Evolutionary conservation across 192 early-diverging fungal species (phyloP).

Genomic region (Coemansia sp.): DNA sequence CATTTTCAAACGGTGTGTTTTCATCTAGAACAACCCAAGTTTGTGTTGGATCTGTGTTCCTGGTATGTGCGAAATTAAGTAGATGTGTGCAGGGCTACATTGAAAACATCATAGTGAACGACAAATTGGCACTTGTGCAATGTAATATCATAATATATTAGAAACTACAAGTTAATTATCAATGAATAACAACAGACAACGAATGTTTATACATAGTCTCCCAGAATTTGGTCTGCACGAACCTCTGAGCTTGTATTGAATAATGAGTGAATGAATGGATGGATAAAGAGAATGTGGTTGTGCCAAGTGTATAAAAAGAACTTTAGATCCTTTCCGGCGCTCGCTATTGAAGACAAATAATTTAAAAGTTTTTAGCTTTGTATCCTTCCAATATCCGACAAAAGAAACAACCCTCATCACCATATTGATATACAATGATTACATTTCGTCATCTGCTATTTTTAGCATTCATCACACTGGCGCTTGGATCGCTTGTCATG

Average conservation of each 20-base stretch:
- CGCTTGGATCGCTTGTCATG: slow-evolving; percentile 2
- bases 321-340: neutral
- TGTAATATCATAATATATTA: neutral
- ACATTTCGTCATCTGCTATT: neutral
- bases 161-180: neutral
- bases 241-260: neutral
- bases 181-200: neutral
- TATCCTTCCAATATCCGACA: neutral
- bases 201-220: neutral
- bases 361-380: neutral
- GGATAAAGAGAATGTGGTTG: neutral
- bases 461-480: neutral
- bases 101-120: neutral
- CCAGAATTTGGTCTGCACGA: neutral
- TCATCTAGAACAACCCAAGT: neutral
- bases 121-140: neutral
- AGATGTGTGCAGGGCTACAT: neutral
- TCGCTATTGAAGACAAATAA: neutral
- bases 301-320: neutral
- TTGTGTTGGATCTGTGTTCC: neutral
- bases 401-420: neutral
- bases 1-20: neutral
- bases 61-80: neutral
- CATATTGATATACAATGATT: neutral
- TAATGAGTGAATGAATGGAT: neutral